Conservation (phyloP, 2,329 filamentous ascomycete genomes). For the Colletotrichum chrysophilum region DNA sequence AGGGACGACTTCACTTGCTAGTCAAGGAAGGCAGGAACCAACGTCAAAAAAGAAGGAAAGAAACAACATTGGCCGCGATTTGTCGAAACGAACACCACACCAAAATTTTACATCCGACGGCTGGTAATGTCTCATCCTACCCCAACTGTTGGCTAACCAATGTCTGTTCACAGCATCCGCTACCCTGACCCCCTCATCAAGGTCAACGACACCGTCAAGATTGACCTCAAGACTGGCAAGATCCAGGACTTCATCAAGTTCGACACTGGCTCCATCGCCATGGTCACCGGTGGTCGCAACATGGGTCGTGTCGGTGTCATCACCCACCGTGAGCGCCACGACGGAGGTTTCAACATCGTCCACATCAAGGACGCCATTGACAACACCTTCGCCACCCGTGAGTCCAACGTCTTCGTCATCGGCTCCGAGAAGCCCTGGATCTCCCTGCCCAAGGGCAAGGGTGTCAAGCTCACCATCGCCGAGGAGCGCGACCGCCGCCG, state of each 20-base stretch:
- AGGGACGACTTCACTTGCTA: conserved; percentile 3
- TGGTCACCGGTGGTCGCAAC: conserved; percentile 99
- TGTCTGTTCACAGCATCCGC: conserved; percentile 75
- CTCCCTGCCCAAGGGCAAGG: conserved; percentile 99
- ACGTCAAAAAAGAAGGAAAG: background rate
- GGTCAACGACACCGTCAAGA: conserved; percentile 99
- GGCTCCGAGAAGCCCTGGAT: conserved; percentile 99
- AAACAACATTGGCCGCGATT: conserved; percentile 11
- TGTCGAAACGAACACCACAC: conserved; percentile 27
- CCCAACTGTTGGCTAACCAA: conserved; percentile 43
- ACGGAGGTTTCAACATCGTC: conserved; percentile 99
- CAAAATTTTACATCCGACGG: conserved; percentile 48
- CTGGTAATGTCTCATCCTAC: conserved; percentile 51
- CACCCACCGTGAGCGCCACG: conserved; percentile 99
- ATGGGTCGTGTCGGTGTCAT: conserved; percentile 99
- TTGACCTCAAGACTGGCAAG: conserved; percentile 96
- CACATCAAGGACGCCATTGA: conserved; percentile 99
- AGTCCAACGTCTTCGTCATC: conserved; percentile 99
- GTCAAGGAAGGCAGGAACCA: conserved; percentile 9
- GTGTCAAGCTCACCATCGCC: conserved; percentile 99
- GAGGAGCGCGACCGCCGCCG: conserved; percentile 99
- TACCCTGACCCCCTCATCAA: conserved; percentile 98
- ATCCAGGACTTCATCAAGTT: conserved; percentile 98
- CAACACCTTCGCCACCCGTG: conserved; percentile 99
- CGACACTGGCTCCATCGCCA: conserved; percentile 96